Conservation (phyloP, 805 yeast genomes). For the Sugiyamaella americana region DNA sequence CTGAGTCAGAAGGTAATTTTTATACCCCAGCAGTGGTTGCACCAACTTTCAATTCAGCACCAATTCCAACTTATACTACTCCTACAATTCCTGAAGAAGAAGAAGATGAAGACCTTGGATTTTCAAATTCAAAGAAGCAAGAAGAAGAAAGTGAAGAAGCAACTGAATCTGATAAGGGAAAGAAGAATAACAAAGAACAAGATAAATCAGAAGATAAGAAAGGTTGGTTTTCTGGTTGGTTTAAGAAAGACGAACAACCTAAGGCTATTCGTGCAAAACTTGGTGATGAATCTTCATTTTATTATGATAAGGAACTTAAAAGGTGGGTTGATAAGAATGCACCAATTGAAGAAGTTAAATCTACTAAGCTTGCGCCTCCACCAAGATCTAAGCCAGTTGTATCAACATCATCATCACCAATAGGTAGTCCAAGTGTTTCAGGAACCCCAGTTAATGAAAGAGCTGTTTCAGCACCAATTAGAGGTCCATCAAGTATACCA, state of each 20-base stretch:
- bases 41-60: conserved; percentile 9
- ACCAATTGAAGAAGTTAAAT: conserved; percentile 29
- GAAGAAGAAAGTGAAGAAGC: conserved; percentile 18
- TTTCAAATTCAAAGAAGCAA: conserved; percentile 12
- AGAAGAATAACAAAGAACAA: conserved; percentile 23
- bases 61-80: conserved; percentile 7
- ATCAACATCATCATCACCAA: conserved; percentile 1
- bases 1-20: conserved; percentile 10
- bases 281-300: conserved; percentile 69
- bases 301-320: conserved; percentile 74
- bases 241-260: conserved; percentile 51
- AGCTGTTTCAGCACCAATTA: background rate
- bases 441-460: background rate
- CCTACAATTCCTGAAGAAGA: conserved; percentile 14
- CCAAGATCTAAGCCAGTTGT: conserved; percentile 32
- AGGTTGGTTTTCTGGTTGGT: conserved; percentile 56
- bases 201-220: conserved; percentile 16
- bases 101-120: conserved; percentile 19
- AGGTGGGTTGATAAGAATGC: conserved; percentile 78
- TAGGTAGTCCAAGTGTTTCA: conserved; percentile 13
- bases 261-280: conserved; percentile 79
- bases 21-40: conserved; percentile 9
- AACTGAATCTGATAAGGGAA: conserved; percentile 20
- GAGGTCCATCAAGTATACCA: conserved; percentile 3
- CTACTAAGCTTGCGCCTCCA: conserved; percentile 70